A percentile compares a stretch with the other conserved stretches of the same genome.
These are phyloP conservation scores for Vigna reflexopilosa DNA, from an alignment of 306 rosid genomes.

Conservation along the genomic window DNA sequence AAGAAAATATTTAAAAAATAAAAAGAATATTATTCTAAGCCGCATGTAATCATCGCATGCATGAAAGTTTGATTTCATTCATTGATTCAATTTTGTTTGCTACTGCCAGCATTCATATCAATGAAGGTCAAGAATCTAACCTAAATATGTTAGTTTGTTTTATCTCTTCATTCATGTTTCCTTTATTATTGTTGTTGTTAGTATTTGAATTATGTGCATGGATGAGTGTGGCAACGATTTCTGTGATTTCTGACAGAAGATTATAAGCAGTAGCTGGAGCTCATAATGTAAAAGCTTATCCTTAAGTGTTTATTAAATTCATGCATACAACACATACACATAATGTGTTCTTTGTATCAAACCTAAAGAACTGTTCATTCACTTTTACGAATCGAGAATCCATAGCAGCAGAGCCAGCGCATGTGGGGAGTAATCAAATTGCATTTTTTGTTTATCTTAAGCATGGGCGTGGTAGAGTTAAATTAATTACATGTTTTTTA, in stretches of 20 bases:
- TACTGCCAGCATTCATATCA: neutral
- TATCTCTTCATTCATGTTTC: neutral
- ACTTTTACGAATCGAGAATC: constrained; percentile 3
- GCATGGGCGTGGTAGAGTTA: constrained; percentile 12
- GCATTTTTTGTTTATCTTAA: constrained; percentile 1
- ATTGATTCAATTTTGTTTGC: constrained; percentile 12
- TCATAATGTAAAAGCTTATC: constrained; percentile 39
- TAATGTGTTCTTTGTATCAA: constrained; percentile 33
- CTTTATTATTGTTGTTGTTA: neutral
- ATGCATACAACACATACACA: neutral
- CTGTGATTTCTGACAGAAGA: constrained; percentile 43
- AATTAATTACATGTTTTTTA: neutral
- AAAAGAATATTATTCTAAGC: too few relatives aligned
- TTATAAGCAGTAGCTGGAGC: constrained; percentile 27
- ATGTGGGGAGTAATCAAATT: constrained; percentile 36
- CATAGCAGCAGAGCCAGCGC: constrained; percentile 28
- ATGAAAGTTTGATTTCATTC: constrained; percentile 11
- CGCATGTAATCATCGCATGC: neutral
- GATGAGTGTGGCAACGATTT: neutral
- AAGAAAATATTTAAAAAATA: too few relatives aligned
- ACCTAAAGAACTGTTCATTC: constrained; percentile 21
- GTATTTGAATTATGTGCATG: constrained; percentile 29
- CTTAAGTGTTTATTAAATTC: constrained; percentile 27
- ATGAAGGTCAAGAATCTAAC: constrained; percentile 26
- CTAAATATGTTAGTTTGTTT: constrained; percentile 1